phyloP scores from a whole-genome alignment of 768 basidiomycete species.

The Pulveroboletus sp. region DNA sequence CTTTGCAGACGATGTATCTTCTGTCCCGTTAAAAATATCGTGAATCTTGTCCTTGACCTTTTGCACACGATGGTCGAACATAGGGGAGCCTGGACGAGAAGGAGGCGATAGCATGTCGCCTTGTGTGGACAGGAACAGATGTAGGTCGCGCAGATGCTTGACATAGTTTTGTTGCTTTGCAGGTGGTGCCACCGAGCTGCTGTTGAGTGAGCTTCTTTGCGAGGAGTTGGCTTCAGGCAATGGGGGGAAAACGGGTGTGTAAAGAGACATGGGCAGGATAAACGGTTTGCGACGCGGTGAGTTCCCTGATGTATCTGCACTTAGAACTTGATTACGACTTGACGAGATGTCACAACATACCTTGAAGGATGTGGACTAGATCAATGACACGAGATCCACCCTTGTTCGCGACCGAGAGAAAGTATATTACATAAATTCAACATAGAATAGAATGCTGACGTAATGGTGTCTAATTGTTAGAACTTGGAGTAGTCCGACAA shows the following conservation, averaged over 20 bases:
- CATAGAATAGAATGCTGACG: too few species aligned
- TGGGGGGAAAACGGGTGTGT: slow-evolving; percentile 34
- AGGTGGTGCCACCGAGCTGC: neutral
- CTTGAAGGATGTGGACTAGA: neutral
- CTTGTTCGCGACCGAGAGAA: neutral
- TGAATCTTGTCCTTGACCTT: slow-evolving; percentile 34
- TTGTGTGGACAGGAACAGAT: slow-evolving; percentile 32
- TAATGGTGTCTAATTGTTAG: too few species aligned
- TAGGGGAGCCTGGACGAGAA: slow-evolving; percentile 34
- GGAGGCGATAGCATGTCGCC: slow-evolving; percentile 33
- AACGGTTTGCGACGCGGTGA: neutral
- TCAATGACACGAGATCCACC: neutral
- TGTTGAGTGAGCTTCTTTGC: slow-evolving; percentile 7
- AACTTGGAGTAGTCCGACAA: too few species aligned
- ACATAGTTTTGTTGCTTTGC: slow-evolving; percentile 18
- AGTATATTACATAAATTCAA: slow-evolving; percentile 11
- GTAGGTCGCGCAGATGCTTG: slow-evolving; percentile 30
- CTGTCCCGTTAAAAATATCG: slow-evolving; percentile 34
- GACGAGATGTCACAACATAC: slow-evolving; percentile 2
- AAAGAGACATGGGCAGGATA: slow-evolving; percentile 29
- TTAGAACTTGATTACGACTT: neutral
- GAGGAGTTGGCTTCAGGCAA: slow-evolving; percentile 6
- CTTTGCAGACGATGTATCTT: slow-evolving; percentile 40
- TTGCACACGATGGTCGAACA: slow-evolving; percentile 25
- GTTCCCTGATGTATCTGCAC: neutral